Base-by-base conservation (phyloP, 164 flowering plant genomes). In the Aristolochia californica region DNA sequence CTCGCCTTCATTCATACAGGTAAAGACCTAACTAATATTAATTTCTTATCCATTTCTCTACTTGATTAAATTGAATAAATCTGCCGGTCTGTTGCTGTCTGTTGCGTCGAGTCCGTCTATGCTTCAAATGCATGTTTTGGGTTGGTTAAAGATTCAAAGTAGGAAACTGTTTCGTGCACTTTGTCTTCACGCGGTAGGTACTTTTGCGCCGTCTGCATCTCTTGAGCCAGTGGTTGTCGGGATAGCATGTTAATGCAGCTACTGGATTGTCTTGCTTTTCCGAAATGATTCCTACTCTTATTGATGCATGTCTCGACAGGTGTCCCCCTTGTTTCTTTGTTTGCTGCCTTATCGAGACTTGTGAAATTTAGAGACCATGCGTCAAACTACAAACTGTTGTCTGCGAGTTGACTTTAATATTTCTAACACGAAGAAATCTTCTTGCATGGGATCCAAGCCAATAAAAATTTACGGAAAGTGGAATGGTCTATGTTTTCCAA, bases 271-370 rank as follows among this genome's bases (percentile, higher is more conserved):
- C 45, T 58, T 18, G 61, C 53, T 48, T 58, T 48, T 43, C n/a
- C 23, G 48, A 48, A 47, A 44, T 14, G 61, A 58, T 58, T 58
- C 25, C 53, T 28, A 44, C 53, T 47, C 48, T 48, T 52, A 48
- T 58, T 58, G 53, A 43, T 48, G 61, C n/a, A 23, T 3, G 40
- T 34, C 40, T 47, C 8, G 40, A 51, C 54, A 24, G 26, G 26
- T 51, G 26, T 22, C 47, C 16, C 25, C 43, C 38, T 34, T 44
- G 24, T 27, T 8, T 25, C 30, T 30, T 48, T 23, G 43, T 43
- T 20, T 2, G 16, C 27, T 56, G 22, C 43, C 40, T 4, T 40
- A 4, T 56, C 23, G 40, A 20, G 48, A 25, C 26, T 8, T 20
- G 24, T n/a, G n/a, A n/a, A 8, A 25, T 45, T 21, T 21, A 5